Evolutionary conservation across 768 basidiomycete genomes (phyloP), one percentile per base, ranked within the genome.

Genomic region (Calocera cornea): DNA sequence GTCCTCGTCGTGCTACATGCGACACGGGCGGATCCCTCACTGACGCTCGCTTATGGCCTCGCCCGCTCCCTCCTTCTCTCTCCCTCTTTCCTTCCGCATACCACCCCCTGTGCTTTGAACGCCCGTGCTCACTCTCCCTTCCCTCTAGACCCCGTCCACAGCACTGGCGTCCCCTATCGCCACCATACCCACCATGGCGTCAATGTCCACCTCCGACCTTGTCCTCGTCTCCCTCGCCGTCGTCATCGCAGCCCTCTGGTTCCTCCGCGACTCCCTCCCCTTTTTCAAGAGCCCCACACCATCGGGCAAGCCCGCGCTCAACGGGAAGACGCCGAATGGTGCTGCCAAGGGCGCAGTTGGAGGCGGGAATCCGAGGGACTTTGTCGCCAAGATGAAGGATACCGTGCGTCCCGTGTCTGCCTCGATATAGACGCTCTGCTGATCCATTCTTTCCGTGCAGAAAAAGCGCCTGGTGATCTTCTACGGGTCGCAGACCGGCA

Each of bases 401-500:
- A 87, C 86, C 41, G 95, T 97, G 79, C 76, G 91, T 83, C 8
- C 33, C 14, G 29, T 27, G 63, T 69, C 33, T 63, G 5, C 29
- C 24, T 24, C 63, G 2, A 34, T 33, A 63, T 34, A n/a, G 54
- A 36, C 66, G 68, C 34, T n/a, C 64, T 22, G 24, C 19, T 68
- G 38, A 40, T 24, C 41, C 69, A 33, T 47, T 50, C 66, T 68
- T 47, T 10, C 65, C 34, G 67, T 69, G 41, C 73, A 97, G 95
- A 95, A 95, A 85, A 97, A 97, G 78, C 92, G 94, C 69, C 80
- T 95, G 17, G 90, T 92, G 72, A 97, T 98, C 74, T 95, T 99
- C 76, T 99, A 97, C 74, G 95, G 95, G 68, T 97, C 95, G 24
- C 95, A 99, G 75, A 99, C 95, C 0, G 95, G 95, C 67, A 99